Conservation (phyloP, 768 basidiomycete species). For the Daedaleopsis nitida region DNA sequence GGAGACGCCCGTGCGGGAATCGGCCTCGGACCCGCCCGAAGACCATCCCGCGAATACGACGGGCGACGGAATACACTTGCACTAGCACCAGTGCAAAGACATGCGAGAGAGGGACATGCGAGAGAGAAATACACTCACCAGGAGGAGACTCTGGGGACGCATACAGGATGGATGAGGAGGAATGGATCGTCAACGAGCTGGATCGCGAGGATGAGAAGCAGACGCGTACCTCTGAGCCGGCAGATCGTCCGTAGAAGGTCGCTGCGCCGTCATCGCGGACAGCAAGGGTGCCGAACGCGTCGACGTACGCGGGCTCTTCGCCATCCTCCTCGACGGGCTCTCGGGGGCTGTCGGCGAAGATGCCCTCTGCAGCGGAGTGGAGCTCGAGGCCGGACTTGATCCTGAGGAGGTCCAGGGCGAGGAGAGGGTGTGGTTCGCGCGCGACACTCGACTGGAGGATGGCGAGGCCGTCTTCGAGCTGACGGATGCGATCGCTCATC, state of each 20-base stretch:
- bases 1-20: neutral
- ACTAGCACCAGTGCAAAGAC: no score
- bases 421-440: slow-evolving; percentile 57
- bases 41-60: neutral
- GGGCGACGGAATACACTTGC: neutral
- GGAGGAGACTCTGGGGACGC: slow-evolving; percentile 23
- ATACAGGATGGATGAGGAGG: neutral
- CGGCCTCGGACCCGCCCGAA: neutral
- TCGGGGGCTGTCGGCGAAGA: neutral
- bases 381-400: slow-evolving; percentile 60
- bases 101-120: neutral
- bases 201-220: slow-evolving; percentile 24
- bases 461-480: slow-evolving; percentile 67
- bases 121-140: slow-evolving; percentile 15
- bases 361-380: slow-evolving; percentile 29
- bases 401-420: slow-evolving; percentile 51
- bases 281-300: slow-evolving; percentile 62
- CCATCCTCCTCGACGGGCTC: slow-evolving; percentile 22
- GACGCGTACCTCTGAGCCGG: slow-evolving; percentile 62
- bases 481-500: slow-evolving; percentile 70
- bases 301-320: slow-evolving; percentile 30
- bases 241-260: slow-evolving; percentile 75
- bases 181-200: neutral
- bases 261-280: slow-evolving; percentile 66
- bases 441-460: slow-evolving; percentile 59